Percentiles rank a stretch among this genome's conserved stretches.
Conservation (phyloP, 2,329 filamentous ascomycete species). For the Madurella mycetomatis region DNA sequence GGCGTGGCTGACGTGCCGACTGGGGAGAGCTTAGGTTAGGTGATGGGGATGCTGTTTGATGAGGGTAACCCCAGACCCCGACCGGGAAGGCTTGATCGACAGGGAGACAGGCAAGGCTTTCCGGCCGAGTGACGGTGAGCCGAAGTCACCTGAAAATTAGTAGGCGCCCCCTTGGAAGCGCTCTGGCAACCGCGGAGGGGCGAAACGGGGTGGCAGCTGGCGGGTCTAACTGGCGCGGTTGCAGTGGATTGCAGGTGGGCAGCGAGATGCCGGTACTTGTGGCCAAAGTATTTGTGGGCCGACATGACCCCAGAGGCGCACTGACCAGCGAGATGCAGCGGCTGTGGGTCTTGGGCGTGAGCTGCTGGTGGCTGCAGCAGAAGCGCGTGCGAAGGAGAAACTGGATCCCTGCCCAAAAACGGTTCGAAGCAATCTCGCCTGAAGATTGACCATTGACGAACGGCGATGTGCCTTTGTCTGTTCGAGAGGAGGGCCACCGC, state of each 20-base stretch:
- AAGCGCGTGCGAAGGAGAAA: conserved; percentile 21
- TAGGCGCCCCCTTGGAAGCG: no score
- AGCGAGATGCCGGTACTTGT: conserved; percentile 23
- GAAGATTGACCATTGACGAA: conserved; percentile 13
- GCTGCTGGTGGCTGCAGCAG: conserved; percentile 20
- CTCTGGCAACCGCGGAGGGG: not conserved
- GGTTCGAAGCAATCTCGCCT: conserved; percentile 28
- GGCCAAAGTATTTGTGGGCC: conserved; percentile 18
- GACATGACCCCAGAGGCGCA: conserved; percentile 19
- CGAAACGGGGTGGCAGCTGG: not conserved
- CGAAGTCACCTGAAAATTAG: no score
- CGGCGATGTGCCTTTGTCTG: conserved; percentile 16
- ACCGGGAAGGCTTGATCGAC: conserved; percentile 14
- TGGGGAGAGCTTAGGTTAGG: not conserved
- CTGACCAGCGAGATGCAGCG: conserved; percentile 22
- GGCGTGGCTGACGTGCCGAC: not conserved
- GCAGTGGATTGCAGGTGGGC: conserved; percentile 7
- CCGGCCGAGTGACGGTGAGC: not conserved
- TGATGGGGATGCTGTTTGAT: conserved; percentile 10
- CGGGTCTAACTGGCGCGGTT: not conserved
- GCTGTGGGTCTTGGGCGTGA: conserved; percentile 10
- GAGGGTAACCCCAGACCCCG: conserved; percentile 3
- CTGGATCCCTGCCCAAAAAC: conserved; percentile 27
- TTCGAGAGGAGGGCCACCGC: conserved; percentile 1
- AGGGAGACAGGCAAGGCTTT: conserved; percentile 1